Percentiles rank a stretch among this genome's conserved stretches.
phyloP scores from a whole-genome alignment of 257 asterid genomes.

The Solanum chiquidenum region DNA sequence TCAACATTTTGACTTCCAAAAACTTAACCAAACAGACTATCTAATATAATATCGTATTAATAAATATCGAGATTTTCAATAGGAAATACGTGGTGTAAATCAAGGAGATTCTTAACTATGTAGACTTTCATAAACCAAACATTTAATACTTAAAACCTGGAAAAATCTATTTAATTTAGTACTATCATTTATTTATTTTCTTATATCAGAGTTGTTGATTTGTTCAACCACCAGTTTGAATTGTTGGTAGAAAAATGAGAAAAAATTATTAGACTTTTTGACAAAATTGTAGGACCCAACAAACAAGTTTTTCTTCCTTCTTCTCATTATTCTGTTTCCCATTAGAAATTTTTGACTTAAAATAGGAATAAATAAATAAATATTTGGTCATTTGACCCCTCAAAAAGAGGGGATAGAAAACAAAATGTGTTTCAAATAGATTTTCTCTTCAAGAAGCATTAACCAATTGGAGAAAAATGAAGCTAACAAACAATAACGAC shows the following conservation, averaged over 20 bases:
- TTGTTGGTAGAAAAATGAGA: not conserved
- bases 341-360: not conserved
- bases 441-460: not conserved
- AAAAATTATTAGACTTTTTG: not conserved
- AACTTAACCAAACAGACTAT: too few relatives aligned
- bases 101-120: not conserved
- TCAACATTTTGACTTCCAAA: not conserved
- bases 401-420: not conserved
- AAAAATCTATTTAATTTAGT: not conserved
- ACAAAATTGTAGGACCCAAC: not conserved
- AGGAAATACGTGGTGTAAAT: not conserved
- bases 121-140: not conserved
- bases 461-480: not conserved
- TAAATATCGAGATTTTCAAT: not conserved
- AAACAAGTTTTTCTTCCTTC: not conserved
- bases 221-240: not conserved
- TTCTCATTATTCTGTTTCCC: not conserved
- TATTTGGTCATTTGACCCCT: not conserved
- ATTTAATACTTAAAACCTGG: not conserved
- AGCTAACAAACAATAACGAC: not conserved
- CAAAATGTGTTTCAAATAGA: not conserved
- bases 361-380: not conserved
- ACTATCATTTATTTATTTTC: not conserved
- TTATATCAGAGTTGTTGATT: not conserved
- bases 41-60: not conserved